Conservation (phyloP, 208 protist genomes). For the Leptomonas pyrrhocoris region DNA sequence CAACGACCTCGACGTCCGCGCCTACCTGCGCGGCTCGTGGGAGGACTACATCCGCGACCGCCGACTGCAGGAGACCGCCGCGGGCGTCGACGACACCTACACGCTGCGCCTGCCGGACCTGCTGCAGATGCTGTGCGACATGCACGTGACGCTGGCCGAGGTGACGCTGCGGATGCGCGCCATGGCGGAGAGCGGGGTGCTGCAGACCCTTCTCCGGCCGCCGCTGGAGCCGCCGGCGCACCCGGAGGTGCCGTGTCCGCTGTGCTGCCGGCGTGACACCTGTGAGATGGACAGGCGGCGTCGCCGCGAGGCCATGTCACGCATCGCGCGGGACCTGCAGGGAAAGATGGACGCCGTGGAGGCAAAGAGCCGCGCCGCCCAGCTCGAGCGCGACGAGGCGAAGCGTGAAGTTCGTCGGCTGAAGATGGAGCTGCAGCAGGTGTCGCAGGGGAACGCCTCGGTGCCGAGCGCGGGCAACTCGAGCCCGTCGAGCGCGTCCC, state of each 20-base stretch:
- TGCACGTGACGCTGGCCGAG: constrained; percentile 63
- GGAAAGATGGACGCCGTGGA: constrained; percentile 67
- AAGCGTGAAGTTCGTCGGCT: constrained; percentile 50
- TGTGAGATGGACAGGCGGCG: constrained; percentile 52
- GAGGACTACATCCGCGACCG: constrained; percentile 24
- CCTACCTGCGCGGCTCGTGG: constrained; percentile 60
- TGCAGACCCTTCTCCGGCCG: constrained; percentile 63
- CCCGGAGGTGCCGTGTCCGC: constrained; percentile 67
- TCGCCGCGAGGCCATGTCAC: constrained; percentile 64
- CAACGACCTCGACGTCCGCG: constrained; percentile 69
- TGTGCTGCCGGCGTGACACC: constrained; percentile 77
- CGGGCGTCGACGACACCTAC: constrained; percentile 21
- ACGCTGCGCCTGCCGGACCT: constrained; percentile 60
- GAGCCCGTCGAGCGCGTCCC: not conserved
- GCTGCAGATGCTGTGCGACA: constrained; percentile 75
- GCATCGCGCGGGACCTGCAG: constrained; percentile 78
- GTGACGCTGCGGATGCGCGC: constrained; percentile 74
- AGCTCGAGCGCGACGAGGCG: constrained; percentile 72
- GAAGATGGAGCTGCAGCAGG: constrained; percentile 51
- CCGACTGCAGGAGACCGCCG: constrained; percentile 5
- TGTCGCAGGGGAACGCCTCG: constrained; percentile 11
- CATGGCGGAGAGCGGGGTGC: constrained; percentile 53
- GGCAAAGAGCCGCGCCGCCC: constrained; percentile 67
- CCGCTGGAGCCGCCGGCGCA: constrained; percentile 63
- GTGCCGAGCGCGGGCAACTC: no score